Base-by-base conservation (phyloP, 1,139 yeast species). In the Pichia sp. region DNA sequence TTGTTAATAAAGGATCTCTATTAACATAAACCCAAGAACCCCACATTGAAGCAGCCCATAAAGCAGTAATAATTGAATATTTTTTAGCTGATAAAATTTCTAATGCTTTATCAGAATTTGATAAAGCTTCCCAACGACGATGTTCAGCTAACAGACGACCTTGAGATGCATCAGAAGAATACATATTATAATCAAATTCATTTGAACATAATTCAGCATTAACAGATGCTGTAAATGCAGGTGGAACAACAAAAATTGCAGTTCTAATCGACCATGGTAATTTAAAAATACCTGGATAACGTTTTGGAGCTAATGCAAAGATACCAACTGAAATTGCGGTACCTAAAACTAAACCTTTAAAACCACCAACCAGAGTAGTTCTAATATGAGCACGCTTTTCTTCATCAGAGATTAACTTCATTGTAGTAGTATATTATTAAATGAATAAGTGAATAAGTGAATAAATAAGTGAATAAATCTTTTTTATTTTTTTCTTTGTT, bases 11-110 rank as follows among this genome's bases (percentile, higher is more conserved):
- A 58, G 81, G 83, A 67, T 88, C 96, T 58, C 76, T 78, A 71
- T 86, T 83, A 46, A 87, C 88, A 45, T 73, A 61, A 50, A 72
- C 78, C 88, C 94, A 87, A 3, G 95, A 83, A 1, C 95, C 96
- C 57, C 76, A 88, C 72, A 89, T 69, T 7, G 95, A 82, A 31
- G 81, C 88, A 26, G 88, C 95, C 97, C 97, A 89, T 2, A 89
- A 76, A 46, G 80, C 80, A 35, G 85, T 77, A 56, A 90, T 82
- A 58, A 86, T 73, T 63, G 81, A 81, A 70, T 87, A 89, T 67
- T 86, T 86, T 72, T 86, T 72, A 26, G 40, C 39, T 10, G 51
- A 46, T 10, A 56, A 10, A 4, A 47, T 85, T 71, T 77, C 59
- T 5, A 61, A 55, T 7, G 45, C 9, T 45, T 61, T 61, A 25